Base-by-base conservation (phyloP, 495 filamentous ascomycete genomes). In the Hypoxylon crocopeplum region DNA sequence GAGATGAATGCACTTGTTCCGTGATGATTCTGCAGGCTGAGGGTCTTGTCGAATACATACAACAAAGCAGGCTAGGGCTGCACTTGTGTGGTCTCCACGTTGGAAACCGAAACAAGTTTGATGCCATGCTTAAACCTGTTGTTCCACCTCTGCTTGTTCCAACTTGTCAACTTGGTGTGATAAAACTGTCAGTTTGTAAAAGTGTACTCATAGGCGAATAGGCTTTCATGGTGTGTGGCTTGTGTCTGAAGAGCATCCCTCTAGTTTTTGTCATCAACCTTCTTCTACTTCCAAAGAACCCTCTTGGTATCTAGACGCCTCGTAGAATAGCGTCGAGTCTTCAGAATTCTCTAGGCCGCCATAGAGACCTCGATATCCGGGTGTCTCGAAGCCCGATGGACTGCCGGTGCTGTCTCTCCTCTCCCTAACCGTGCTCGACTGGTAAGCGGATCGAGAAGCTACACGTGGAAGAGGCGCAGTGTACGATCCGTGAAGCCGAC, bases 291-390 rank as follows among this genome's bases (percentile, higher is more conserved):
- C 52, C 21, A 22, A 17, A 8, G 44, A 47, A 15, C 24, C 20
- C 24, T 64, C 48, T 17, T 48, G 24, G 12, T 49, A 54, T 33
- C 46, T 38, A n/a, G 50, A 58, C 4, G 68, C 63, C 46, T 72
- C 62, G 19, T 71, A 57, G 48, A 74, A 72, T 42, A 77, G 56
- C 11, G 65, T 56, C n/a, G 55, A 54, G 22, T 77, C 76, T 32
- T 78, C 78, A 3, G 60, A 62, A 59, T 81, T 82, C 59, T 82
- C 79, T 21, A 62, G 61, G 4, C 77, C 79, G 11, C 74, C 77
- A 42, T 81, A 78, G 22, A 80, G 65, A 7, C 76, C 77, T 47
- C 40, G 57, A 39, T 79, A 76, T 3, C 76, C 77, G 10, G 72
- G 65, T 12, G 67, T 69, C 21, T 63, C 62, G 12, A 81, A 27